Conservation (phyloP, 305 asterid species). For the Striga hermonthica region DNA sequence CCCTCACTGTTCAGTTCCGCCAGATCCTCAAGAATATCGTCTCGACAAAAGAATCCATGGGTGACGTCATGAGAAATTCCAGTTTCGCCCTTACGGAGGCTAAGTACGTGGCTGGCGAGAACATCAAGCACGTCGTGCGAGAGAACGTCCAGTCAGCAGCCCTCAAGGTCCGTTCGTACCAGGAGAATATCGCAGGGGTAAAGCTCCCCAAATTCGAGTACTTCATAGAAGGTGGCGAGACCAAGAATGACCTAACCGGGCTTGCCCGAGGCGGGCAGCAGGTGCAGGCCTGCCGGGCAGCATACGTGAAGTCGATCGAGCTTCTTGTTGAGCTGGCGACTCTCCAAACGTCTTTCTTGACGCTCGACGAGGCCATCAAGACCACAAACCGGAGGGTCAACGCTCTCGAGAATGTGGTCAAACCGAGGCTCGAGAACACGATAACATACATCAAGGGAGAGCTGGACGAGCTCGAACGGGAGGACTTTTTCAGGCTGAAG, state of each 20-base stretch:
- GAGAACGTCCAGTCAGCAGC: conserved; percentile 71
- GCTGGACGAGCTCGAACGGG: conserved; percentile 79
- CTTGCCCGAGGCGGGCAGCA: conserved; percentile 90
- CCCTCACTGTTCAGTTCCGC: conserved; percentile 79
- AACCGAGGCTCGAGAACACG: conserved; percentile 78
- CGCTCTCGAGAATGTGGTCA: conserved; percentile 83
- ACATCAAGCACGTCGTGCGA: conserved; percentile 74
- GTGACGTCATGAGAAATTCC: conserved; percentile 70
- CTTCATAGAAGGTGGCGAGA: conserved; percentile 50
- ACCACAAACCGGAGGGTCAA: conserved; percentile 87
- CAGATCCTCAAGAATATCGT: conserved; percentile 79
- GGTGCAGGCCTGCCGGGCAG: conserved; percentile 76
- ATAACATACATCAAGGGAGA: conserved; percentile 76
- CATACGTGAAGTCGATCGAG: conserved; percentile 80
- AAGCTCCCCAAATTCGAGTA: conserved; percentile 72
- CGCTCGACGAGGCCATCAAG: conserved; percentile 66
- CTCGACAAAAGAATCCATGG: conserved; percentile 80
- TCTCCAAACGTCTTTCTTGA: conserved; percentile 82
- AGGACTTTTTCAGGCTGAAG: conserved; percentile 86
- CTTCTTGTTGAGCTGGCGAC: conserved; percentile 85
- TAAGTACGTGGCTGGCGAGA: conserved; percentile 82
- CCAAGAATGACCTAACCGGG: conserved; percentile 77
- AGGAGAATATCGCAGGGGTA: conserved; percentile 86
- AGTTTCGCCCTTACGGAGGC: conserved; percentile 75
- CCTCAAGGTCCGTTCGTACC: conserved; percentile 66